A percentile compares a stretch with the other conserved stretches of the same genome.
These are phyloP conservation scores for Elsinoe ampelina DNA, from an alignment of 2,329 filamentous ascomycete species.

Conservation along the genomic window DNA sequence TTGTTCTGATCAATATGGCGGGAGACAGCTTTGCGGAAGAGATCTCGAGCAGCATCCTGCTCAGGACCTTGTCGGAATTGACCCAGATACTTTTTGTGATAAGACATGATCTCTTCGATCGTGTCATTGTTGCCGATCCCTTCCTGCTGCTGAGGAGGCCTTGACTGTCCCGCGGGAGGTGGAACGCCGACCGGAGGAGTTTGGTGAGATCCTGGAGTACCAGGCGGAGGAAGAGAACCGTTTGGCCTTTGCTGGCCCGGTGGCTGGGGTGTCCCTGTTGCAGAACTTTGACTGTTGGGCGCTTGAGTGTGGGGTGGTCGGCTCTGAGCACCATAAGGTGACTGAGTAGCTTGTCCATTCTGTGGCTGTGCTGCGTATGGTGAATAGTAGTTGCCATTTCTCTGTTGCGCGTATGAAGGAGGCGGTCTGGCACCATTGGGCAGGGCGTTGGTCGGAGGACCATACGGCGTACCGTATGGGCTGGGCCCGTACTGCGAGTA, in stretches of 20 bases:
- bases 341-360: slow-evolving; percentile 12
- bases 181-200: neutral
- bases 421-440: slow-evolving; percentile 14
- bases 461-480: slow-evolving; percentile 17
- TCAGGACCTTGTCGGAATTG: slow-evolving; percentile 15
- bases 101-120: slow-evolving; percentile 18
- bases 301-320: slow-evolving; percentile 15
- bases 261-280: slow-evolving; percentile 3
- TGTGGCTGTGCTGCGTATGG: slow-evolving; percentile 18
- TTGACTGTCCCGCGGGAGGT: slow-evolving; percentile 8
- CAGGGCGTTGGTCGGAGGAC: slow-evolving; percentile 14
- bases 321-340: slow-evolving; percentile 16
- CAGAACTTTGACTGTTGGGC: slow-evolving; percentile 3
- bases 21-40: slow-evolving; percentile 16
- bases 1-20: slow-evolving; percentile 16
- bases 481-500: slow-evolving; percentile 17
- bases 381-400: slow-evolving; percentile 18
- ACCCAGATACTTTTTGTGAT: slow-evolving; percentile 16
- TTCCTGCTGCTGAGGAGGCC: slow-evolving; percentile 14
- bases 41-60: slow-evolving; percentile 15
- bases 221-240: neutral
- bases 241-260: slow-evolving; percentile 7
- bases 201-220: neutral
- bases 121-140: slow-evolving; percentile 16
- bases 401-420: slow-evolving; percentile 12